These are phyloP conservation scores for Pythium aquatile DNA, from an alignment of 352 stramenopile species.

Conservation along the genomic window DNA sequence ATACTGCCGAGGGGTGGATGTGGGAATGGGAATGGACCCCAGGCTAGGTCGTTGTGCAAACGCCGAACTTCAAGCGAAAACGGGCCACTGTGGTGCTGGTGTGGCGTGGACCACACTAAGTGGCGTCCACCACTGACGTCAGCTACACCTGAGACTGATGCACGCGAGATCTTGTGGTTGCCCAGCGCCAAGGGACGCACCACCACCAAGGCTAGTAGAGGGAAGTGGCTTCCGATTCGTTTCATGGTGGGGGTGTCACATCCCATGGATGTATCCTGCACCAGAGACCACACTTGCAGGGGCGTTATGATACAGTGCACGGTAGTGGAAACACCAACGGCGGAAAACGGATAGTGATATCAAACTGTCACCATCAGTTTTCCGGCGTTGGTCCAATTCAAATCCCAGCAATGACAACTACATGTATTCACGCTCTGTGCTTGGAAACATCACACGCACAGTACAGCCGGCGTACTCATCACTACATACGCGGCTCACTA, in stretches of 20 bases:
- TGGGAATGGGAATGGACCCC: neutral
- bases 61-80: slow-evolving; percentile 19
- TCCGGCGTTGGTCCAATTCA: no score
- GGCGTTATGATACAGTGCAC: no score
- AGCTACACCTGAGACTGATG: neutral
- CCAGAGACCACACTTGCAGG: no score
- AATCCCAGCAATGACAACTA: no score
- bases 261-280: no score
- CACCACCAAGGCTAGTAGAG: neutral
- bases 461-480: no score
- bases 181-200: neutral
- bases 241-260: neutral
- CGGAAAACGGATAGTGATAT: no score
- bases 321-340: no score
- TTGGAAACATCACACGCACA: no score
- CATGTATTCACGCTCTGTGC: no score
- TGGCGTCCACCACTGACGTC: neutral
- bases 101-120: slow-evolving; percentile 18
- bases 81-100: neutral
- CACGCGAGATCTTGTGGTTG: slow-evolving; percentile 7
- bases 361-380: no score
- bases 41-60: neutral
- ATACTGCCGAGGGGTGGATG: neutral
- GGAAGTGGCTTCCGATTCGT: neutral
- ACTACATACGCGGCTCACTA: no score